A percentile compares a stretch with the other conserved stretches of the same genome.
phyloP scores from a whole-genome alignment of 805 yeast genomes.

The Metschnikowia bowlesiae region DNA sequence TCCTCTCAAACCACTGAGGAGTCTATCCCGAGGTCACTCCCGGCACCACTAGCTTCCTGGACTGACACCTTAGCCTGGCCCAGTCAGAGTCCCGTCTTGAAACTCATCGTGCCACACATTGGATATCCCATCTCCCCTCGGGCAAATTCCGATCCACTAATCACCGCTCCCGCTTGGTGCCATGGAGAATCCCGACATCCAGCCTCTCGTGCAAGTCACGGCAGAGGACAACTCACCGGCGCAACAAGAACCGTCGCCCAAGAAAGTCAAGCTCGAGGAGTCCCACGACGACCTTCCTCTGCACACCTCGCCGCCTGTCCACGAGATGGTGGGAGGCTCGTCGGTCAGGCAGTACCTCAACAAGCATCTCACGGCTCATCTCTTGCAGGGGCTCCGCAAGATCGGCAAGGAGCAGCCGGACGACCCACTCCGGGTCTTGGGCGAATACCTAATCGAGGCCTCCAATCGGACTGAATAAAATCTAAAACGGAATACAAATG shows the following conservation, averaged over 20 bases:
- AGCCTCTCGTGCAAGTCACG: not conserved
- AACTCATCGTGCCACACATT: no score
- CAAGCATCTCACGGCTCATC: constrained; percentile 54
- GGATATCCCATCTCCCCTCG: no score
- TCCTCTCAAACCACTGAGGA: no score
- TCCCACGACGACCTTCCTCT: not conserved
- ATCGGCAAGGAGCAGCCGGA: constrained; percentile 50
- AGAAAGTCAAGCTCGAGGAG: not conserved
- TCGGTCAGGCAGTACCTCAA: constrained; percentile 67
- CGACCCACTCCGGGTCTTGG: constrained; percentile 50
- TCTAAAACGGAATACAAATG: not conserved
- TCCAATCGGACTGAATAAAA: not conserved
- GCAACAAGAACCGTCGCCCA: not conserved
- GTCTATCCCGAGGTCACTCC: no score
- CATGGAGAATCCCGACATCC: not conserved
- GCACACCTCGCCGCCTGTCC: constrained; percentile 27
- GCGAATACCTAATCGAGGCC: constrained; percentile 46
- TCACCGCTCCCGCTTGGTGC: no score
- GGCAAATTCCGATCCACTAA: no score
- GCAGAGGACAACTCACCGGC: not conserved
- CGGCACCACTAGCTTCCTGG: no score
- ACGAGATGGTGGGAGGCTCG: constrained; percentile 65
- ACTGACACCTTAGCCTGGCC: no score
- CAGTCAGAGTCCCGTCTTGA: no score
- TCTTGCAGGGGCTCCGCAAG: constrained; percentile 59